Conservation (phyloP, 805 yeast genomes). For the Priceomyces haplophilus region DNA sequence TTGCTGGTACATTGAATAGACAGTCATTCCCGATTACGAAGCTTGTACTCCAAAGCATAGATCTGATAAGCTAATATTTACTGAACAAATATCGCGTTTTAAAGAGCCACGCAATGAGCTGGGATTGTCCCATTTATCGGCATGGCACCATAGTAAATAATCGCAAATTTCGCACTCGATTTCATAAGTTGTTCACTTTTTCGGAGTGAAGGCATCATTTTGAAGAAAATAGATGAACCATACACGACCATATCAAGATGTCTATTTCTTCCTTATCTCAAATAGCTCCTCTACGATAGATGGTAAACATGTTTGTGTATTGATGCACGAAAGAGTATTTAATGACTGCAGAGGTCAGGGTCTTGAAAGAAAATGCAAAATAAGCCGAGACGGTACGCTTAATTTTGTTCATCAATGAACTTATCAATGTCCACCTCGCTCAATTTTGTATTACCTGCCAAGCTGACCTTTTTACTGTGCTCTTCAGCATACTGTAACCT, state of each 20-base stretch:
- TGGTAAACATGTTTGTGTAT: neutral
- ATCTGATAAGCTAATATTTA: too few relatives aligned
- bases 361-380: neutral
- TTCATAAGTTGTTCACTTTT: neutral
- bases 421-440: conserved; percentile 71
- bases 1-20: conserved; percentile 14
- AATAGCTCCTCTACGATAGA: too few relatives aligned
- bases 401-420: conserved; percentile 65
- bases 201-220: neutral
- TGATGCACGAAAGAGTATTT: neutral
- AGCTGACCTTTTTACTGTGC: conserved; percentile 47
- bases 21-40: too few relatives aligned
- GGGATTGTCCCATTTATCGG: neutral
- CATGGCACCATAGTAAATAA: neutral
- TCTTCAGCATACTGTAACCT: conserved; percentile 56
- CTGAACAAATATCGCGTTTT: neutral
- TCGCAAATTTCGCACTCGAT: neutral
- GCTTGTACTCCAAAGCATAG: too few relatives aligned
- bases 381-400: conserved; percentile 9
- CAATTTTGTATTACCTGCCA: conserved; percentile 63
- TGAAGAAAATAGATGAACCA: neutral
- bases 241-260: neutral
- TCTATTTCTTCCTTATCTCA: too few relatives aligned
- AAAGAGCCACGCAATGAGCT: neutral
- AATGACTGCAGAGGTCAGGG: neutral